These are phyloP conservation scores for Auriscalpium orientale DNA, from an alignment of 768 basidiomycete genomes.

Conservation along the genomic window DNA sequence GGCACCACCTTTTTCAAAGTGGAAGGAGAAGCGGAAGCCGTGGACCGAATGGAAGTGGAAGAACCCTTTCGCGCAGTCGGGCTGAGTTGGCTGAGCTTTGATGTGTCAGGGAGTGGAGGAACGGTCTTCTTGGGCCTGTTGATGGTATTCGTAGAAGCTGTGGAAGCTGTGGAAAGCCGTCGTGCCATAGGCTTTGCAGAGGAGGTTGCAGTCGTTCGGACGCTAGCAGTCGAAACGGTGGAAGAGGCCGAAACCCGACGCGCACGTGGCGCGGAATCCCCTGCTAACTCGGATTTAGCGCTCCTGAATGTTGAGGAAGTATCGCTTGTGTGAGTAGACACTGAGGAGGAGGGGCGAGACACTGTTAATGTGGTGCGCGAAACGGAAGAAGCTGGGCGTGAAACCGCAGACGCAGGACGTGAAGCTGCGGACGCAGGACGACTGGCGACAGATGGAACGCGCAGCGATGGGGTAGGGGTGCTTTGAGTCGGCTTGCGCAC, in stretches of 20 bases:
- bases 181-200: conserved; percentile 13
- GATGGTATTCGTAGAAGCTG: conserved; percentile 10
- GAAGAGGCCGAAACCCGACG: conserved; percentile 26
- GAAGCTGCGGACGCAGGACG: conserved; percentile 19
- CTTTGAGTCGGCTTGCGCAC: conserved; percentile 23
- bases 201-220: conserved; percentile 21
- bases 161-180: conserved; percentile 9
- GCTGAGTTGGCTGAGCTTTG: conserved; percentile 4
- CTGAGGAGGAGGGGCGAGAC: conserved; percentile 7
- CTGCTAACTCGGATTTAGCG: conserved; percentile 30
- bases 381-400: conserved; percentile 21
- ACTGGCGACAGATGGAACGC: conserved; percentile 6
- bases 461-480: conserved; percentile 11
- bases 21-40: conserved; percentile 14
- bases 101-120: conserved; percentile 9
- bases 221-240: conserved; percentile 23
- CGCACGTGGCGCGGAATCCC: conserved; percentile 26
- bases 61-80: conserved; percentile 2
- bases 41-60: conserved; percentile 10
- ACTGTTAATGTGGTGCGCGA: conserved; percentile 20
- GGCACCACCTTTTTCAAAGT: conserved; percentile 13
- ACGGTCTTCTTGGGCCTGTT: conserved; percentile 5
- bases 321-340: conserved; percentile 28
- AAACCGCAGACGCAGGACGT: conserved; percentile 10
- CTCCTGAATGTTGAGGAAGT: conserved; percentile 38